phyloP scores from a whole-genome alignment of 768 basidiomycete species.

The Mycena sanguinolenta region DNA sequence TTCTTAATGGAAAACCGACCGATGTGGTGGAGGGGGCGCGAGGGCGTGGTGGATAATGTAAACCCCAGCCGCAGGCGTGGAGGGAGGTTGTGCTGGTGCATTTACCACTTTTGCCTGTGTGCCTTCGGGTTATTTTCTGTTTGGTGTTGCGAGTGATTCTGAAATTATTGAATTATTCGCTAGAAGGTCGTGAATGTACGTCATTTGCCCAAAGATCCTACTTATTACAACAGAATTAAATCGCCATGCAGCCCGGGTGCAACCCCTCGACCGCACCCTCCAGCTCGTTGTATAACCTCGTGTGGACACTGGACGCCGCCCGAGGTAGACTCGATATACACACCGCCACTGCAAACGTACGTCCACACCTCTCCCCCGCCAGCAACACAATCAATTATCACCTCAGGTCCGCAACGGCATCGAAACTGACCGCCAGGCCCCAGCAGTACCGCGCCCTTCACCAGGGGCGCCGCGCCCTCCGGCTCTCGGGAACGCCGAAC shows the following conservation, averaged over 20 bases:
- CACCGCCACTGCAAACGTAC: constrained; percentile 5
- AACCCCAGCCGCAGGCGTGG: constrained; percentile 26
- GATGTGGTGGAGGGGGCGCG: constrained; percentile 3
- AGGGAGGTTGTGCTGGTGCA: constrained; percentile 9
- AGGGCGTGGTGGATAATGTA: constrained; percentile 23
- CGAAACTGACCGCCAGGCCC: background rate
- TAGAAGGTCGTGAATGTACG: constrained; percentile 18
- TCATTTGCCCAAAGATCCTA: background rate
- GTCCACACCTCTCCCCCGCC: background rate
- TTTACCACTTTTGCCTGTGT: constrained; percentile 12
- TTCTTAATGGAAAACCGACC: constrained; percentile 2
- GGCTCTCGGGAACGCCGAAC: constrained; percentile 12
- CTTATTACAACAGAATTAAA: background rate
- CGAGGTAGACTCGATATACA: constrained; percentile 22
- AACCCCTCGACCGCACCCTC: constrained; percentile 19
- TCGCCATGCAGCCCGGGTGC: background rate
- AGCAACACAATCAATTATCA: too few relatives aligned
- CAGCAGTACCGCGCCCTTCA: constrained; percentile 13
- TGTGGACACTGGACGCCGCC: constrained; percentile 23
- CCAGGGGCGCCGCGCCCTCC: constrained; percentile 9
- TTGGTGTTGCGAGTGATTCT: background rate
- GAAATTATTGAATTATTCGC: background rate
- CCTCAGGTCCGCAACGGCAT: constrained; percentile 13
- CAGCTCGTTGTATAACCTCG: constrained; percentile 24
- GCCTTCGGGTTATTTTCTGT: background rate